phyloP scores from a whole-genome alignment of 2,329 filamentous ascomycete genomes.

The Coleophoma crateriformis region DNA sequence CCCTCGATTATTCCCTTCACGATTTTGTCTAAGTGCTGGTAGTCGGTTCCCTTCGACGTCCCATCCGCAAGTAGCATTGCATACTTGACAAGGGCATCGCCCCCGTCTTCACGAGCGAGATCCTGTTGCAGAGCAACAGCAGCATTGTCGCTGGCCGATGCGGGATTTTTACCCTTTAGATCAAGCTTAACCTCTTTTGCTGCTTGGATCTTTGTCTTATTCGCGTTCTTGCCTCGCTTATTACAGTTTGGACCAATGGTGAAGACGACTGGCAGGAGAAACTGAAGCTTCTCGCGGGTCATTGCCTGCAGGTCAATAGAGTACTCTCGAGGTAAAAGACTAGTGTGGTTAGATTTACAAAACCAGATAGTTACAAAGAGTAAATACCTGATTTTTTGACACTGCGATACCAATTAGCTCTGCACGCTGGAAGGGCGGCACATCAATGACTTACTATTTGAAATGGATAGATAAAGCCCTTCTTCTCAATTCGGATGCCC shows the following conservation, averaged over 20 bases:
- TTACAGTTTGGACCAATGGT: slow-evolving; percentile 78
- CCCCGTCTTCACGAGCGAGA: slow-evolving; percentile 38
- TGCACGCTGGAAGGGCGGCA: background rate
- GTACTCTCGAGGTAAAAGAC: slow-evolving; percentile 24
- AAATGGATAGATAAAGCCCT: slow-evolving; percentile 65
- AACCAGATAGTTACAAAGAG: slow-evolving; percentile 16
- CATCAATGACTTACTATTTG: slow-evolving; percentile 44
- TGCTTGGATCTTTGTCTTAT: background rate
- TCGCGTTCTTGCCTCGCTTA: slow-evolving; percentile 34
- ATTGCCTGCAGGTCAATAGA: slow-evolving; percentile 62
- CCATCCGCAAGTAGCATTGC: slow-evolving; percentile 70
- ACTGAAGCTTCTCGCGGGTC: slow-evolving; percentile 84
- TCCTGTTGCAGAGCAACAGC: slow-evolving; percentile 3
- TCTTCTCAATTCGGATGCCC: slow-evolving; percentile 73
- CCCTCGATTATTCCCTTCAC: slow-evolving; percentile 89
- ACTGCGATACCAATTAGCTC: slow-evolving; percentile 11
- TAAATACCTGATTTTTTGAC: slow-evolving; percentile 14
- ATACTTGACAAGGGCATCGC: slow-evolving; percentile 71
- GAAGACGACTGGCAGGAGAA: slow-evolving; percentile 77
- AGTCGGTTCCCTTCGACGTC: slow-evolving; percentile 32
- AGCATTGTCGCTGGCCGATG: slow-evolving; percentile 10
- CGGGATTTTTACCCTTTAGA: slow-evolving; percentile 17
- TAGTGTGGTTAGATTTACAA: background rate
- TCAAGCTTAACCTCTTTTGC: background rate
- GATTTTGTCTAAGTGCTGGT: slow-evolving; percentile 64